Base-by-base conservation (phyloP, 257 asterid genomes). In the Solanum appendiculatum region DNA sequence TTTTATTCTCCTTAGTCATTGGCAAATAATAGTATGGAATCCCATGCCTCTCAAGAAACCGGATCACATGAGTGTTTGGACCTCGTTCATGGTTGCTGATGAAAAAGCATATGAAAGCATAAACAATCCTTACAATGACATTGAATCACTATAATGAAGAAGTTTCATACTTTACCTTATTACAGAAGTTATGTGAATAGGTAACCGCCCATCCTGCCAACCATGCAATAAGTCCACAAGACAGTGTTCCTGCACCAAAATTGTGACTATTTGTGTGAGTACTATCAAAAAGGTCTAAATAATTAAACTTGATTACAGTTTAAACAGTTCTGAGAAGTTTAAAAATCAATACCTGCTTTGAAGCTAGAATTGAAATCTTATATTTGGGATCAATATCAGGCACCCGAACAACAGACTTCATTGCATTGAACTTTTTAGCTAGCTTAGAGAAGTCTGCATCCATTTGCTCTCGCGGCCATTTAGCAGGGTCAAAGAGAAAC, bases 141-240 rank as follows among this genome's bases (percentile, higher is more conserved):
- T 8, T 82, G 23, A 54, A 87, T 75, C 31, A 40, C 84, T 51
- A 83, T 29, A 20, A 69, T 37, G 4, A 72, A 86, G 83, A 69
- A 74, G 84, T 69, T 66, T 64, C 54, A 40, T 37, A 74, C 84
- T 14, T 85, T 87, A 92, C 99, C 99, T 97, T 89, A 95, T 94
- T 85, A 95, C 97, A 40, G 94, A 92, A 85, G 92, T 92, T 86
- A 97, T 93, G 37, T 94, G 91, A 88, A 97, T 94, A 69, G 99
- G 99, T 90, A 95, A 95, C 87, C 91, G 94, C 81, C 93, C 92
- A 88, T 95, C 98, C 89, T 94, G 99, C 99, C 98, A 95, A 69
- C 94, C 93, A 86, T 94, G 98, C 91, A 97, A 91, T 91, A 97
- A 91, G 89, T 95, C 98, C 85, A 93, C 96, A 56, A 97, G 98